Conservation (phyloP, 352 stramenopile genomes). For the Plasmopara viticola region DNA sequence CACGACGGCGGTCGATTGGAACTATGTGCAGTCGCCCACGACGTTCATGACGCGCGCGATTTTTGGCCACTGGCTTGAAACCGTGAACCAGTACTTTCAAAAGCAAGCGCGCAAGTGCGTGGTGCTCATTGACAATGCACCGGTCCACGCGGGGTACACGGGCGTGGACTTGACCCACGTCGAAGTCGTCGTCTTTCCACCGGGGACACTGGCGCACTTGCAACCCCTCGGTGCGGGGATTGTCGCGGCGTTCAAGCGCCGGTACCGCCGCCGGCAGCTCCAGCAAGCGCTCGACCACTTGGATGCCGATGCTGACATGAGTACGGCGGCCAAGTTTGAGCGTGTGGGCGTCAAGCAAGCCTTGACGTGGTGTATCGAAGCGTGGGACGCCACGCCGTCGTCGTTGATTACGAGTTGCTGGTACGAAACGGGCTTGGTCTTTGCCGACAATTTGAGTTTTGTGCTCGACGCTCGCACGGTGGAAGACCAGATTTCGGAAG, state of each 20-base stretch:
- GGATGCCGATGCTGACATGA: slow-evolving; percentile 15
- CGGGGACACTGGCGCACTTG: slow-evolving; percentile 9
- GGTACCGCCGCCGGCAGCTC: slow-evolving; percentile 25
- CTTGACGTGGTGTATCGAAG: slow-evolving; percentile 20
- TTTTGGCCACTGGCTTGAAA: slow-evolving; percentile 28
- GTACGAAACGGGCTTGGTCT: slow-evolving; percentile 15
- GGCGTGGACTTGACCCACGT: slow-evolving; percentile 16
- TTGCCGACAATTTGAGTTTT: neutral
- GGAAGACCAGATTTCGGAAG: slow-evolving; percentile 18
- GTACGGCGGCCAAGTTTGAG: slow-evolving; percentile 14
- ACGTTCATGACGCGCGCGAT: slow-evolving; percentile 29
- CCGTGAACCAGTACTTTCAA: slow-evolving; percentile 21
- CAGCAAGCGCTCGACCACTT: slow-evolving; percentile 21
- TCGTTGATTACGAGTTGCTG: slow-evolving; percentile 14
- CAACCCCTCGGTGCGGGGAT: slow-evolving; percentile 24
- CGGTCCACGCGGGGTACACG: slow-evolving; percentile 21
- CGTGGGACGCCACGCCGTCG: slow-evolving; percentile 18
- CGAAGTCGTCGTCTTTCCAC: slow-evolving; percentile 20
- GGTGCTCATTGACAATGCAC: slow-evolving; percentile 24
- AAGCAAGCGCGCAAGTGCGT: slow-evolving; percentile 18
- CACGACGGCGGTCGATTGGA: slow-evolving; percentile 10
- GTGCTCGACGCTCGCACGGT: slow-evolving; percentile 1
- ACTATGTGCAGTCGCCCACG: slow-evolving; percentile 25
- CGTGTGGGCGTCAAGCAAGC: slow-evolving; percentile 19
- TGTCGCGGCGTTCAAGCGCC: slow-evolving; percentile 21